phyloP scores from a whole-genome alignment of 495 filamentous ascomycete genomes.

The Clavariopsis aquatica region DNA sequence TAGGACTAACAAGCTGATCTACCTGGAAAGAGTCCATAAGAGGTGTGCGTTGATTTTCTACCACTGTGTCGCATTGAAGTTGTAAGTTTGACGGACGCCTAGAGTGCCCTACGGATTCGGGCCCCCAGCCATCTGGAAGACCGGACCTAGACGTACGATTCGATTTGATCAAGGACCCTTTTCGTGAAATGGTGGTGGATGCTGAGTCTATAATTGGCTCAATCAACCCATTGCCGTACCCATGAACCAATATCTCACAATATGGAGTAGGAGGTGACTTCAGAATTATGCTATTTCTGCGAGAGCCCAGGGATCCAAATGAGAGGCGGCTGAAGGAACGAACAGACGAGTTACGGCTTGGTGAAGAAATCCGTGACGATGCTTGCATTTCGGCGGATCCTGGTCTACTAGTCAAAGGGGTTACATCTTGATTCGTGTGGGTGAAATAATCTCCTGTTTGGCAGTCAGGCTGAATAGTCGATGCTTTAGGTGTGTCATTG shows the following conservation, averaged over 20 bases:
- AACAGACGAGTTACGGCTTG: constrained; percentile 28
- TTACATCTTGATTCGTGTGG: constrained; percentile 28
- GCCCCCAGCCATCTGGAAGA: constrained; percentile 8
- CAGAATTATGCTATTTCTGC: constrained; percentile 35
- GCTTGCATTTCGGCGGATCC: constrained; percentile 33
- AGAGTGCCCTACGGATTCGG: constrained; percentile 6
- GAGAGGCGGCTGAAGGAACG: constrained; percentile 32
- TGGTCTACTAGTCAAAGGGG: constrained; percentile 12
- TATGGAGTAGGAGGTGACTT: constrained; percentile 23
- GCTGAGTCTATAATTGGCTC: constrained; percentile 21
- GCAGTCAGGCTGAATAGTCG: constrained; percentile 46
- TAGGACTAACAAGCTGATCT: constrained; percentile 7
- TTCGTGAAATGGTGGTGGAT: constrained; percentile 12
- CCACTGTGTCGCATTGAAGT: not conserved
- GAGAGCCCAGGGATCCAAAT: constrained; percentile 29
- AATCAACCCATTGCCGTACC: constrained; percentile 43
- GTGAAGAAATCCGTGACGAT: constrained; percentile 19
- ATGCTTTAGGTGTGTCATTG: constrained; percentile 4
- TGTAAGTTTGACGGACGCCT: constrained; percentile 4
- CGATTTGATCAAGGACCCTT: constrained; percentile 1
- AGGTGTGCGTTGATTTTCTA: constrained; percentile 7
- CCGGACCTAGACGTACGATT: constrained; percentile 9
- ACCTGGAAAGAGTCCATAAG: constrained; percentile 13
- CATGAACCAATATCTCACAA: constrained; percentile 44
- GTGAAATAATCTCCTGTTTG: constrained; percentile 45